Conservation (phyloP, 2,329 filamentous ascomycete genomes). For the Ceratocystis cubensis region DNA sequence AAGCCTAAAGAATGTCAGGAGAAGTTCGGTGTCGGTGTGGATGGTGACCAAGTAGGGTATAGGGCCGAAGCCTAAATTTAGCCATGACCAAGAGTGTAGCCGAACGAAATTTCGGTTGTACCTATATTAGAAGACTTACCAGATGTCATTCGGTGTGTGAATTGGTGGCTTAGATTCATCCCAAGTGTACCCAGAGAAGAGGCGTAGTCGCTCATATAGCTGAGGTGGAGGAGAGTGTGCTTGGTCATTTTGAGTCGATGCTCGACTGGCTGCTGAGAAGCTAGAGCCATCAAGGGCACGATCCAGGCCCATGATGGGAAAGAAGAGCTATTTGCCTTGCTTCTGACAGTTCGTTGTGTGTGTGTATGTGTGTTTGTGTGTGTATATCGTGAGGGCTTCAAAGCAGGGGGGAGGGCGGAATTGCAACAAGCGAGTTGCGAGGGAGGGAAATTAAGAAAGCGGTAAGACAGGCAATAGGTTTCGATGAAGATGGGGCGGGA, state of each 20-base stretch:
- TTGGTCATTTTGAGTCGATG: constrained; percentile 11
- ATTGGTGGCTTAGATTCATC: constrained; percentile 49
- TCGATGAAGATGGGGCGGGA: not conserved
- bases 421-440: not conserved
- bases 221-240: constrained; percentile 42
- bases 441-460: not conserved
- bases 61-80: not conserved
- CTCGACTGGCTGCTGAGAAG: constrained; percentile 9
- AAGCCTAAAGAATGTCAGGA: constrained; percentile 37
- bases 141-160: constrained; percentile 75
- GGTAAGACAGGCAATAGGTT: not conserved
- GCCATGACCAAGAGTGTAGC: too few relatives aligned
- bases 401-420: not conserved
- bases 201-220: constrained; percentile 59
- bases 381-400: not conserved
- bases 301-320: constrained; percentile 17
- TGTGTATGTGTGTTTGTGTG: not conserved
- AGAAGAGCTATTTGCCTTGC: not conserved
- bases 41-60: not conserved
- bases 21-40: not conserved
- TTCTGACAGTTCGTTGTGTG: not conserved
- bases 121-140: constrained; percentile 38
- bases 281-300: constrained; percentile 20
- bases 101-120: not conserved
- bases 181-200: constrained; percentile 65